phyloP scores from a whole-genome alignment of 1,284 basidiomycete species.

The Puccinia brachypodii region DNA sequence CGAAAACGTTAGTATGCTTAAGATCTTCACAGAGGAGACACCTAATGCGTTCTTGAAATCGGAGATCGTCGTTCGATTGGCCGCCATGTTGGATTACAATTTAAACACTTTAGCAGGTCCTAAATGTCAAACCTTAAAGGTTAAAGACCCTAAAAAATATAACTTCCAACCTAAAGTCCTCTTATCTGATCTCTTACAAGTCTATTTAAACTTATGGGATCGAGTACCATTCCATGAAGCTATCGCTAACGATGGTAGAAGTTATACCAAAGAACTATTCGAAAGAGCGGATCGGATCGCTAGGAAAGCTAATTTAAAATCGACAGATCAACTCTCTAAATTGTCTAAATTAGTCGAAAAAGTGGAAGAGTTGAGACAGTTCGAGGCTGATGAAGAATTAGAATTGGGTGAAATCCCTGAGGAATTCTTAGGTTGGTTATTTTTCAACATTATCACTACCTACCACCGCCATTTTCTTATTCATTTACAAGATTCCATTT shows the following conservation, averaged over 20 bases:
- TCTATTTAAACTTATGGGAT: slow-evolving; percentile 84
- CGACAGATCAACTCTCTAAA: slow-evolving; percentile 73
- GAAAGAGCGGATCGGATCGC: slow-evolving; percentile 75
- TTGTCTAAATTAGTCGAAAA: slow-evolving; percentile 72
- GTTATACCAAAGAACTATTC: slow-evolving; percentile 82
- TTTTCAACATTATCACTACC: background rate
- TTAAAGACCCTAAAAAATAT: slow-evolving; percentile 83
- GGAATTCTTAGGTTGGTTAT: slow-evolving; percentile 77
- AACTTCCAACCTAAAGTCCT: slow-evolving; percentile 82
- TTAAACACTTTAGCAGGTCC: slow-evolving; percentile 86
- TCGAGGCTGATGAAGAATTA: slow-evolving; percentile 77
- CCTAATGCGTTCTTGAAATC: slow-evolving; percentile 91
- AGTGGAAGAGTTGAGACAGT: slow-evolving; percentile 77
- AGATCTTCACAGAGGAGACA: slow-evolving; percentile 87
- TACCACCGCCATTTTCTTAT: background rate
- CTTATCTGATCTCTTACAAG: slow-evolving; percentile 81
- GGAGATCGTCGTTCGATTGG: slow-evolving; percentile 92
- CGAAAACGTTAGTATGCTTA: slow-evolving; percentile 83
- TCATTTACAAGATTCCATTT: slow-evolving; percentile 51
- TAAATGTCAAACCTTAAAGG: slow-evolving; percentile 73
- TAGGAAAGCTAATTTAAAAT: slow-evolving; percentile 70
- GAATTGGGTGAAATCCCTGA: slow-evolving; percentile 93
- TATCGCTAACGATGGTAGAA: slow-evolving; percentile 87
- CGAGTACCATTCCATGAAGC: slow-evolving; percentile 79
- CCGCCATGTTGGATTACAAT: slow-evolving; percentile 97